Evolutionary conservation across 371 early-diverging fungal genomes (phyloP), one percentile per base, ranked within the genome.

Genomic region (Mucor plumbeus): DNA sequence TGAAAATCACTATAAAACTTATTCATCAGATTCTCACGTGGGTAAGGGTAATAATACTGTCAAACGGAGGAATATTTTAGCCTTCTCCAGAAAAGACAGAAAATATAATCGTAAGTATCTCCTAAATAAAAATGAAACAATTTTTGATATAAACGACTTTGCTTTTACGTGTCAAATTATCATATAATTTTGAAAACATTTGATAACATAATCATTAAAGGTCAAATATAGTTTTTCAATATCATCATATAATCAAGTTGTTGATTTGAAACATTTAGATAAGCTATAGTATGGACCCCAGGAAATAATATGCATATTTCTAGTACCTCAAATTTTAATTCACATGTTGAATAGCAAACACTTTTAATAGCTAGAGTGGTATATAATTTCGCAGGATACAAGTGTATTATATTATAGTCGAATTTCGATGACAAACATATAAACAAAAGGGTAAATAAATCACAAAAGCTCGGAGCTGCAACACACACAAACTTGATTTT

Each of bases 1-100:
- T 53, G 53, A 53, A 53, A 31, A 53, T 26, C 53, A 53, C 19
- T 53, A 9, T 3, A 53, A 53, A 53, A 53, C 53, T 26, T 19
- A 26, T 50, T 38, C 38, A 38, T 38, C 38, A 38, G 5, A 26
- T 31, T 53, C 53, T 26, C 53, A 53, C 53, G 38, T 26, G 43
- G 15, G 15, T 41, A 41, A 41, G 5, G 38, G 38, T n/a, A n/a
- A 7, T 10, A 38, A 38, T 38, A 38, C 38, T 38, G 15, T 1
- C 11, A 41, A 41, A 14, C 1, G 43, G 43, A 15, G 15, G 43
- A 41, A 41, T 15, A 15, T 5, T 41, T 41, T 41, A 41, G 43
- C 43, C 43, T 8, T 26, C 26, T 26, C 3, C 1, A 26, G 26
- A 26, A 26, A 26, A 26, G 38, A 38, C 38, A 38, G 10, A 38